Base-by-base conservation (phyloP, 192 early-diverging fungal genomes). In the Chytriomyces sp. region DNA sequence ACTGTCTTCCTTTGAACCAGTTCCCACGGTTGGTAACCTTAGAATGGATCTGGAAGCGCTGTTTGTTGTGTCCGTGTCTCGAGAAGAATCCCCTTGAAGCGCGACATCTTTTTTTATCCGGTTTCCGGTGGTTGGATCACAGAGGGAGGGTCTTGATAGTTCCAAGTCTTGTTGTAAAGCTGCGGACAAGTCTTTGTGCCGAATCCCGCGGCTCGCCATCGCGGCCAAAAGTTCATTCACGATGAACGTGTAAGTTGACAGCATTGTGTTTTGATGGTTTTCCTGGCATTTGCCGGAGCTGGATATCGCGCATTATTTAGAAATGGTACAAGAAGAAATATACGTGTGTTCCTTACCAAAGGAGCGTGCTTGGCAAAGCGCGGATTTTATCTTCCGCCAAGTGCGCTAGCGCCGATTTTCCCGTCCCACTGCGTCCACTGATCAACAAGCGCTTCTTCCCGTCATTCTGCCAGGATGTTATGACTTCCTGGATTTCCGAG, bases 251-350 rank as follows among this genome's bases (percentile, higher is more conserved):
- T 50, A 75, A 49, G 43, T 24, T 35, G 73, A 64, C 44, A 75
- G 43, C 7, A 53, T 44, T 6, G 73, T 75, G 43, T 64, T 75
- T 66, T 75, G 73, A 11, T 75, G 73, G 35, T 75, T 75, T 49
- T 75, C 73, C 16, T 64, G 64, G 20, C 62, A 75, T 66, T 75
- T 75, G 3, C 46, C 63, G 48, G 66, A 11, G 66, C 73, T 75
- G 73, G 20, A 66, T 11, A 23, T 20, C 53, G 20, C 53, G 53
- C 13, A 5, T 18, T 10, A 18, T 57, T 57, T 57, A 57, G 20
- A 35, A 35, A 35, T 35, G 35, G 35, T 35, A 4, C 35, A n/a
- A 3, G 53, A 57, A 57, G 20, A 57, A 57, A 23, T 0, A 69
- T 6, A 46, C 20, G 11, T 13, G 59, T 20, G 35, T n/a, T 16